These are phyloP conservation scores for Taxillus chinensis DNA, from an alignment of 164 flowering plant species.

Conservation along the genomic window DNA sequence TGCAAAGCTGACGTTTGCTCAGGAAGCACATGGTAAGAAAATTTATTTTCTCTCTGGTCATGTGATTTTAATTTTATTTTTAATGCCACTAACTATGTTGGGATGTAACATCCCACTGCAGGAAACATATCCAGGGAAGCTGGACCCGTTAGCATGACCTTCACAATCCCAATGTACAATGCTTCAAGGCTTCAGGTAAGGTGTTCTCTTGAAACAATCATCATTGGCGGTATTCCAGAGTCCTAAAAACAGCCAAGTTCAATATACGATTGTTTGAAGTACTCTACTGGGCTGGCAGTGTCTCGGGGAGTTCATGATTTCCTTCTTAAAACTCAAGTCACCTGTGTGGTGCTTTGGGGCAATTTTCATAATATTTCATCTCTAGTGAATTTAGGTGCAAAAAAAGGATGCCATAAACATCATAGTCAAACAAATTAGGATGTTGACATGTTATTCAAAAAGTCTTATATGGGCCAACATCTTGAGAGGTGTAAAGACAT, in stretches of 20 bases:
- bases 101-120: constrained; percentile 11
- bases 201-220: neutral
- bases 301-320: neutral
- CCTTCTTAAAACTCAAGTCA: neutral
- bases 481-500: too few relatives aligned
- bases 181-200: constrained; percentile 82
- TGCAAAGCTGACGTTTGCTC: constrained; percentile 84
- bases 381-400: too few relatives aligned
- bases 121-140: constrained; percentile 78
- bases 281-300: neutral
- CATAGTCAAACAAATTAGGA: too few relatives aligned
- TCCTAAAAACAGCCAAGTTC: too few relatives aligned
- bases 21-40: constrained; percentile 71
- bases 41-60: neutral
- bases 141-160: constrained; percentile 90
- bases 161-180: constrained; percentile 86
- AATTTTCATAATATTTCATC: too few relatives aligned
- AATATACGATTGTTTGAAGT: too few relatives aligned
- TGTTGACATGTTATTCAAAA: too few relatives aligned
- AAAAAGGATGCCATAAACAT: too few relatives aligned
- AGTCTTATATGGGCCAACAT: too few relatives aligned
- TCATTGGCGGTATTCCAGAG: too few relatives aligned
- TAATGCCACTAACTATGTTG: neutral
- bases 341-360: too few relatives aligned
- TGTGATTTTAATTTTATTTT: neutral